Evolutionary conservation across 495 filamentous ascomycete genomes (phyloP), one percentile per base, ranked within the genome.

Genomic region (Hyaloscypha hepaticicola): DNA sequence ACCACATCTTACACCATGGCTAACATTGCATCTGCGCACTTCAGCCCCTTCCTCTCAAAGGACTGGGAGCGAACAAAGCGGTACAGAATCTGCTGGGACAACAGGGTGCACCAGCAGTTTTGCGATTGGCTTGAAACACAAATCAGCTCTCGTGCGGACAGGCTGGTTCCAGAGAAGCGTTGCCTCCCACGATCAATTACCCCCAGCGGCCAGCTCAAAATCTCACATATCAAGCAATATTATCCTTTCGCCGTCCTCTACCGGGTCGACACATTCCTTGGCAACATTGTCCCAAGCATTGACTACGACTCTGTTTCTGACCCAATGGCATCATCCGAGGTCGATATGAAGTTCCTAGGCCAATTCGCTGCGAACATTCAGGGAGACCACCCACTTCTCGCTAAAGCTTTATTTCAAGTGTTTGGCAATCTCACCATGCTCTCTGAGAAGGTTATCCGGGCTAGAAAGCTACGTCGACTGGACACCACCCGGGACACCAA

Each of bases 321-420:
- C 6, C 6, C 8, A 6, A 98, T 97, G 95, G 94, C 96, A 76
- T 93, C 91, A 74, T 93, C 92, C 55, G 92, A 96, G 76, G 90
- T 98, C 51, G 95, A 98, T 75, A 92, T 97, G 79, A 98, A 97
- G 78, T 96, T 93, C 77, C 82, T 99, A 69, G 92, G 91, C 74
- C 85, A 85, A 69, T 88, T 96, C 69, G 94, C 95, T 67, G 89
- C 86, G 74, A 79, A 83, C 38, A 92, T 88, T 65, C 82, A 85
- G 68, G 75, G 81, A 50, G 84, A 89, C 68, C 92, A 91, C 71
- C 86, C 89, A 12, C 80, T 90, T 5, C 85, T 98, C 49, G 89
- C 92, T 16, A 80, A 85, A 19, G 88, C 89, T 71, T 84, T 99
- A 53, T 97, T 91, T 77, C 93, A 92, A 75, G 84, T 98, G 52